Percentiles rank a stretch among this genome's conserved stretches.
phyloP scores from a whole-genome alignment of 75 land plant genomes.

The Picea sitchensis region DNA sequence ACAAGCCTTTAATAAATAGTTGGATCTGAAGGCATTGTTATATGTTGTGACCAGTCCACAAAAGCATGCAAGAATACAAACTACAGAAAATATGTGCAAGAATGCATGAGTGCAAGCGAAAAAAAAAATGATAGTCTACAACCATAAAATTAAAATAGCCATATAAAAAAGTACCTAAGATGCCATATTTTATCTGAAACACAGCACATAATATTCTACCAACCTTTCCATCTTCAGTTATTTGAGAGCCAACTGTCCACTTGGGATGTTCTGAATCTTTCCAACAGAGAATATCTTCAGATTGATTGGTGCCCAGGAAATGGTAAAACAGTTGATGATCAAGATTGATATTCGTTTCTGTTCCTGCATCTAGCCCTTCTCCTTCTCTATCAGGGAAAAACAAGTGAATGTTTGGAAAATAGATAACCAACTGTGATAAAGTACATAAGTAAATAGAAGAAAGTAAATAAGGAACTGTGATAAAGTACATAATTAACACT shows the following conservation, averaged over 20 bases:
- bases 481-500: background rate
- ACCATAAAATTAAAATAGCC: background rate
- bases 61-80: too few species aligned
- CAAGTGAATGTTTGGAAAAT: background rate
- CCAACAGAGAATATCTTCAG: slow-evolving; percentile 95
- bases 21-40: too few species aligned
- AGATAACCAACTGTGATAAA: background rate
- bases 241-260: slow-evolving; percentile 44
- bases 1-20: too few species aligned
- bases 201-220: background rate
- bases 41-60: too few species aligned
- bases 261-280: slow-evolving; percentile 75
- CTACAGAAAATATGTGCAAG: too few species aligned
- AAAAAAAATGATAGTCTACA: too few species aligned
- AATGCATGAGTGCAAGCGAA: too few species aligned
- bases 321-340: slow-evolving; percentile 88
- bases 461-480: background rate
- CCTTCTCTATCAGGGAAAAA: slow-evolving; percentile 30
- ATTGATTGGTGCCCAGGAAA: slow-evolving; percentile 91
- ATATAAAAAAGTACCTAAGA: background rate
- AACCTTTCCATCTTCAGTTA: slow-evolving; percentile 97
- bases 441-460: background rate
- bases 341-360: slow-evolving; percentile 78
- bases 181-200: background rate
- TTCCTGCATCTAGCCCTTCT: slow-evolving; percentile 74